Conservation (phyloP, 306 rosid genomes). For the apple (Malus domestica) region DNA sequence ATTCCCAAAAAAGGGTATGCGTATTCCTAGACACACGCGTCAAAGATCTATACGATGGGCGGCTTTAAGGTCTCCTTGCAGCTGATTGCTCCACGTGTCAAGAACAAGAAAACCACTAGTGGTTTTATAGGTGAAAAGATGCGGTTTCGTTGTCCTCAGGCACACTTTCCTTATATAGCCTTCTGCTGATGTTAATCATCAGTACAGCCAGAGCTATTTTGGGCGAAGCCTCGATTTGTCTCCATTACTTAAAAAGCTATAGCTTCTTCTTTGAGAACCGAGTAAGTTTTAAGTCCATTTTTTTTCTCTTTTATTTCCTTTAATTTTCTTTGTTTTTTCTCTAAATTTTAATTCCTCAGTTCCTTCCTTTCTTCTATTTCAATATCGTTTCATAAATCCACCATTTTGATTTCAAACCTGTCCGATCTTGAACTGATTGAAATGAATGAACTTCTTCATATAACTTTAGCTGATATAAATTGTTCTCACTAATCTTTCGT, state of each 20-base stretch:
- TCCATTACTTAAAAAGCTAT: constrained; percentile 30
- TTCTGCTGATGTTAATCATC: constrained; percentile 37
- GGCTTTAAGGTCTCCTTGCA: constrained; percentile 6
- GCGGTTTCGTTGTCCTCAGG: constrained; percentile 27
- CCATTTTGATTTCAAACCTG: not conserved
- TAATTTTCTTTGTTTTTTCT: not conserved
- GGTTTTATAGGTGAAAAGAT: constrained; percentile 16
- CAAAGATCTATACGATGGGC: constrained; percentile 26
- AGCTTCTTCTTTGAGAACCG: constrained; percentile 14
- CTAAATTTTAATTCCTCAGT: not conserved
- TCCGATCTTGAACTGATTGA: constrained; percentile 3
- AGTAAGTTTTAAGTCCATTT: constrained; percentile 22
- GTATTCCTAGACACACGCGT: constrained; percentile 55
- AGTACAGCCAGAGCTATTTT: constrained; percentile 21
- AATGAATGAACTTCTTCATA: not conserved
- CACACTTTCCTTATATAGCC: constrained; percentile 71
- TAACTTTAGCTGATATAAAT: not conserved
- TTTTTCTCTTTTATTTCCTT: not conserved
- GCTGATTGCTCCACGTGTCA: constrained; percentile 53
- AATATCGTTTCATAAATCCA: not conserved
- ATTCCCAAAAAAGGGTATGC: constrained; percentile 30
- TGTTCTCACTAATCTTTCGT: not conserved
- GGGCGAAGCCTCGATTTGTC: constrained; percentile 34
- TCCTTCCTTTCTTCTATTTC: not conserved
- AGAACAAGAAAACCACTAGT: constrained; percentile 4